These are phyloP conservation scores for Mycena crocata DNA, from an alignment of 768 basidiomycete species.

Conservation along the genomic window DNA sequence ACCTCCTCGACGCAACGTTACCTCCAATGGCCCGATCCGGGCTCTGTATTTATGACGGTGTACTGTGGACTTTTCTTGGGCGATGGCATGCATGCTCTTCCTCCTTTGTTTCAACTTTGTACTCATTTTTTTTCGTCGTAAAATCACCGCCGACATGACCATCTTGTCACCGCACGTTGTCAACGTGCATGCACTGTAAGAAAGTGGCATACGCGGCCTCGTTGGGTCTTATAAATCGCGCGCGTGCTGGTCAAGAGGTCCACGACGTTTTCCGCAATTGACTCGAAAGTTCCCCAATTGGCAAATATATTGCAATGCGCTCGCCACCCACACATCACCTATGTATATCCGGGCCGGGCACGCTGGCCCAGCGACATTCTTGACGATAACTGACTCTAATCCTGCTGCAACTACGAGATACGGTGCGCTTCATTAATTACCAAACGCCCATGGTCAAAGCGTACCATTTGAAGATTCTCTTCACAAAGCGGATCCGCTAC, in stretches of 20 bases:
- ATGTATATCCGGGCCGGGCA: conserved; percentile 6
- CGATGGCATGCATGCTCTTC: background rate
- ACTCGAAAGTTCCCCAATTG: background rate
- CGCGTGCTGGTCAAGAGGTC: background rate
- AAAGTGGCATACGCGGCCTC: background rate
- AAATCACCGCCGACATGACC: background rate
- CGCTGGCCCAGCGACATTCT: conserved; percentile 9
- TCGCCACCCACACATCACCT: background rate
- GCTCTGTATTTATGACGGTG: background rate
- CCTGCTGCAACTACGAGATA: background rate
- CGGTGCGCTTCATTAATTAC: conserved; percentile 7
- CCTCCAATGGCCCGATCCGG: background rate
- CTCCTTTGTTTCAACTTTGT: background rate
- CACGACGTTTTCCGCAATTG: conserved; percentile 10
- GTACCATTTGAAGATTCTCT: too few species aligned
- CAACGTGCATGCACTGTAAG: too few species aligned
- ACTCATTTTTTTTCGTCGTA: background rate
- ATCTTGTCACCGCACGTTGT: too few species aligned
- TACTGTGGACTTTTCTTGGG: background rate
- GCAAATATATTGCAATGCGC: conserved; percentile 8
- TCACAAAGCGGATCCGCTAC: background rate
- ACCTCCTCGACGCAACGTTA: background rate
- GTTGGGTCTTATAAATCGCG: background rate
- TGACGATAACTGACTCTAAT: conserved; percentile 2
- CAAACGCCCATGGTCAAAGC: background rate